Conservation (phyloP, 2,329 filamentous ascomycete genomes). For the Harringtonia lauricola region DNA sequence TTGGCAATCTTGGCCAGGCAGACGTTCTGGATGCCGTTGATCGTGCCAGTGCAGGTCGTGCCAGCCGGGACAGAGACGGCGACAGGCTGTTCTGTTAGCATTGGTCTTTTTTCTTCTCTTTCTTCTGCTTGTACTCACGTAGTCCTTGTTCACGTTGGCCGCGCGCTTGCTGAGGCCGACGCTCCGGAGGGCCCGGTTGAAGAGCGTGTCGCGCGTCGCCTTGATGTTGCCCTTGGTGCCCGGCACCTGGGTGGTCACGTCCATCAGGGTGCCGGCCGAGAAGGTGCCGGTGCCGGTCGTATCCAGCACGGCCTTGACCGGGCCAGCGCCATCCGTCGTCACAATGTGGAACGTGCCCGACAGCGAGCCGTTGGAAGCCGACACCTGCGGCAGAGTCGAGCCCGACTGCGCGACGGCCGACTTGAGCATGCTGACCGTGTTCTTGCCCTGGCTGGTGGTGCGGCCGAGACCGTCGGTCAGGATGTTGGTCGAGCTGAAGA, state of each 20-base stretch:
- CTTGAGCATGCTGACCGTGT: slow-evolving; percentile 21
- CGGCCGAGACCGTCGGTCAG: slow-evolving; percentile 25
- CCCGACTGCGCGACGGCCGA: slow-evolving; percentile 25
- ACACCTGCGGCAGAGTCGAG: slow-evolving; percentile 27
- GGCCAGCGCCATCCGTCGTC: slow-evolving; percentile 29
- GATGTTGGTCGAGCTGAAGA: slow-evolving; percentile 25
- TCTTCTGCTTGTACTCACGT: slow-evolving; percentile 19
- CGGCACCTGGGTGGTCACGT: slow-evolving; percentile 23
- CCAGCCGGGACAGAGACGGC: slow-evolving; percentile 24
- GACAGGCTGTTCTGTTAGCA: slow-evolving; percentile 24
- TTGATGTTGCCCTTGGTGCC: slow-evolving; percentile 23
- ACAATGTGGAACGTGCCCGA: slow-evolving; percentile 27
- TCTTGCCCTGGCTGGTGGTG: slow-evolving; percentile 24
- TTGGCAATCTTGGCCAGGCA: slow-evolving; percentile 33
- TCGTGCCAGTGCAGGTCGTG: slow-evolving; percentile 25
- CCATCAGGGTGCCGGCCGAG: slow-evolving; percentile 17
- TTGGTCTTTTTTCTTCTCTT: too few relatives aligned
- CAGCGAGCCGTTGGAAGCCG: slow-evolving; percentile 20
- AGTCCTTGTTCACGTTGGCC: slow-evolving; percentile 16
- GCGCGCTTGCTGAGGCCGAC: slow-evolving; percentile 14
- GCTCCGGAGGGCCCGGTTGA: slow-evolving; percentile 7
- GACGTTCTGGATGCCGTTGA: slow-evolving; percentile 22
- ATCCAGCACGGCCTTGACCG: slow-evolving; percentile 26
- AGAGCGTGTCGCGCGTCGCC: slow-evolving; percentile 6
- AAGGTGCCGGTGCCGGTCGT: slow-evolving; percentile 24